phyloP scores from a whole-genome alignment of 2,329 filamentous ascomycete genomes.

The Neofusicoccum ribis region DNA sequence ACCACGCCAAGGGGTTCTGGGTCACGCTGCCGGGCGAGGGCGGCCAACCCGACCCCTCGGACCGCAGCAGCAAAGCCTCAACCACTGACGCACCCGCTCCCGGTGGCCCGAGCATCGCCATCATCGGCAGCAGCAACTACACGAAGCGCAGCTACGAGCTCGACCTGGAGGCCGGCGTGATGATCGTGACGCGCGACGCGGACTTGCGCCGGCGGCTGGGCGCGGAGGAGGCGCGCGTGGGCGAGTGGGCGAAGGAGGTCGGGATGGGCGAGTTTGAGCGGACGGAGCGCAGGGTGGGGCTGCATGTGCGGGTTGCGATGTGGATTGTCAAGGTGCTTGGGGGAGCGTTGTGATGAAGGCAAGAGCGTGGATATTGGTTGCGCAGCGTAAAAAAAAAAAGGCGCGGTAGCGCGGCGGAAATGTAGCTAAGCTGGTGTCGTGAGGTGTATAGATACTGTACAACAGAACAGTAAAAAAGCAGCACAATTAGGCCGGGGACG shows the following conservation, averaged over 20 bases:
- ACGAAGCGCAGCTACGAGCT: constrained; percentile 90
- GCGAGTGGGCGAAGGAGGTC: constrained; percentile 69
- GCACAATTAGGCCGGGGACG: too few relatives aligned
- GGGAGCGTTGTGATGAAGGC: constrained; percentile 67
- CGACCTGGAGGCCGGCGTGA: constrained; percentile 84
- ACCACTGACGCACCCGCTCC: constrained; percentile 45
- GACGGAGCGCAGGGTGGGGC: constrained; percentile 78
- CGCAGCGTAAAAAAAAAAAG: background rate
- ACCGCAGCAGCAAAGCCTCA: background rate
- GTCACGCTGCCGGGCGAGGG: constrained; percentile 63
- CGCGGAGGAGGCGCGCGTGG: constrained; percentile 77
- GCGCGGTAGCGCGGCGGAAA: too few relatives aligned
- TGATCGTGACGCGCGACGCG: constrained; percentile 79
- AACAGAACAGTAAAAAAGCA: too few relatives aligned
- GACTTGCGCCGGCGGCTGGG: constrained; percentile 70
- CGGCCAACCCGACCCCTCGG: background rate
- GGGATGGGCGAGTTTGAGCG: constrained; percentile 76
- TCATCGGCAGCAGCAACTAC: constrained; percentile 93
- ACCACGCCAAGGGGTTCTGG: constrained; percentile 97
- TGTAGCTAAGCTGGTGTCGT: too few relatives aligned
- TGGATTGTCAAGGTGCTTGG: constrained; percentile 87
- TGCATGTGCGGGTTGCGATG: constrained; percentile 87
- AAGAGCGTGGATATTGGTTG: background rate
- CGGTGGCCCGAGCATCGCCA: constrained; percentile 68
- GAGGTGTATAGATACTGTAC: too few relatives aligned